Conservation (phyloP, 805 yeast species). For the Grigorovia transvaalensis region DNA sequence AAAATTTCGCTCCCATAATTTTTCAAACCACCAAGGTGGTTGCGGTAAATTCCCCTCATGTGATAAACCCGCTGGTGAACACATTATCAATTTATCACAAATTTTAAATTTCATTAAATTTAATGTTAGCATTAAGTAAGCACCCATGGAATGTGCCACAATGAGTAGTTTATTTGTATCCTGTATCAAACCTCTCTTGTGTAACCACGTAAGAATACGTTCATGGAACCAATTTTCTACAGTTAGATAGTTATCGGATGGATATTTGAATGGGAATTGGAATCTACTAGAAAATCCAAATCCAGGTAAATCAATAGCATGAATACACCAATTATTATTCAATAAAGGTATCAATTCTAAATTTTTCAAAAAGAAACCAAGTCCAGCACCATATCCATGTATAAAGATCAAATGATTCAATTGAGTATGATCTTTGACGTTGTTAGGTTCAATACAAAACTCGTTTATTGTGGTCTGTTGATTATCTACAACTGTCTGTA, state of each 20-base stretch:
- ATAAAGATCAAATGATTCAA: conserved; percentile 39
- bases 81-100: conserved; percentile 60
- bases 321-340: conserved; percentile 54
- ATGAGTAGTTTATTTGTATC: conserved; percentile 23
- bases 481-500: not conserved
- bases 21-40: conserved; percentile 69
- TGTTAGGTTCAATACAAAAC: not conserved
- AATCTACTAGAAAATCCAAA: conserved; percentile 87
- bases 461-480: not conserved
- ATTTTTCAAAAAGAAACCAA: conserved; percentile 76
- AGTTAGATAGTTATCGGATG: conserved; percentile 11
- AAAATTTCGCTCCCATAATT: conserved; percentile 76
- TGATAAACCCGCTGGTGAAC: conserved; percentile 82
- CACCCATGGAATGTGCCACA: conserved; percentile 92
- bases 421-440: not conserved
- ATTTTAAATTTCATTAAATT: conserved; percentile 50
- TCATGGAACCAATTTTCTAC: conserved; percentile 37
- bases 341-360: conserved; percentile 40
- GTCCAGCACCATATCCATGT: conserved; percentile 94
- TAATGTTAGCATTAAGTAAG: conserved; percentile 63
- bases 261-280: conserved; percentile 37
- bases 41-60: conserved; percentile 23
- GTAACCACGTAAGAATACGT: conserved; percentile 39
- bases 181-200: conserved; percentile 10
- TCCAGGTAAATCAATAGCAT: conserved; percentile 81